Evolutionary conservation across 139 green algal genomes (phyloP).

Genomic region (Limnomonas spitsbergensis): DNA sequence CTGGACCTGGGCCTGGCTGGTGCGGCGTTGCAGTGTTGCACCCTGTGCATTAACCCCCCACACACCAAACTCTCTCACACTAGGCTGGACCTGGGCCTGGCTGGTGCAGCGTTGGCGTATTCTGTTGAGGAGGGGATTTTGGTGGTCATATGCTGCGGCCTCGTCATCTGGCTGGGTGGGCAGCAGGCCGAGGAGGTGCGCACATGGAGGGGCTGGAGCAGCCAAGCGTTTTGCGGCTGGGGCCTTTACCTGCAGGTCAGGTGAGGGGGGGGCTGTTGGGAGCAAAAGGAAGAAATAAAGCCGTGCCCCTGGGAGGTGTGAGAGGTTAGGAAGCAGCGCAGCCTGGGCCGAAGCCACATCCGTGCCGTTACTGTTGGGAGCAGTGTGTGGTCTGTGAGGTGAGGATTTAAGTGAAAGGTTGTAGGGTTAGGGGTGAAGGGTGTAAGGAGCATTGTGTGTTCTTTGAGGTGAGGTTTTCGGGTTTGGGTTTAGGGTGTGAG

Average conservation of each 20-base stretch:
- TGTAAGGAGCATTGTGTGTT: no score
- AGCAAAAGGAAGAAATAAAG: no score
- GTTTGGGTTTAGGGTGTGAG: no score
- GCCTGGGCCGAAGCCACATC: background rate
- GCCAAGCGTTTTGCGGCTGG: conserved; percentile 7
- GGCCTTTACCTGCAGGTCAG: background rate
- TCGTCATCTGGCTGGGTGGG: background rate
- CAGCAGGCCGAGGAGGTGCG: background rate
- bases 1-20: no score
- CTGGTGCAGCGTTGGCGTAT: conserved; percentile 9
- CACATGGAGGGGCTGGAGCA: background rate
- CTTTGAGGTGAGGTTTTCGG: no score
- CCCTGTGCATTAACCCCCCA: no score
- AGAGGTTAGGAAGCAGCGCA: background rate
- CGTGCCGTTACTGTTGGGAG: background rate
- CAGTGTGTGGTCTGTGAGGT: background rate
- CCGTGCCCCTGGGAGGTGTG: background rate
- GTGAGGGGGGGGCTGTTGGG: background rate
- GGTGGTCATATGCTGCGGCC: background rate
- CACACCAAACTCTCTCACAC: no score
- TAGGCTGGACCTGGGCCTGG: background rate
- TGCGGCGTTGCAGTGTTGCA: no score
- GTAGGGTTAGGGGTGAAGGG: no score
- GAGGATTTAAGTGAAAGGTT: background rate
- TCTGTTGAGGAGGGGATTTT: background rate